phyloP scores from a whole-genome alignment of 441 rosid genomes.

The Gossypium gossypioides region DNA sequence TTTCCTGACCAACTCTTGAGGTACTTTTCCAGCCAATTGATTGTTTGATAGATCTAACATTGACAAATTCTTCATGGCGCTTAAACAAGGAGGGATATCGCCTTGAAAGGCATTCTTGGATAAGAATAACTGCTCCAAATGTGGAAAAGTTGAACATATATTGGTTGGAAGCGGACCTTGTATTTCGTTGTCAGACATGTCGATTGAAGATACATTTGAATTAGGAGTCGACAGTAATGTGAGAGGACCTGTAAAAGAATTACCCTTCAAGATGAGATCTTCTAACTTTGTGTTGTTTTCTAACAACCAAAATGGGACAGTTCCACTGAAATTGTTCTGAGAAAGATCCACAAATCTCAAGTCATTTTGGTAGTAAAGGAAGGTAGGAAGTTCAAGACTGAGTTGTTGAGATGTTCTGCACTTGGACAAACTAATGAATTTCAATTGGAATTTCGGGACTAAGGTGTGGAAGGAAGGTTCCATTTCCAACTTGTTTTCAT shows the following conservation, averaged over 20 bases:
- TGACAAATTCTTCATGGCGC: neutral
- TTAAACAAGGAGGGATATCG: conserved; percentile 16
- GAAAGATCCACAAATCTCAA: conserved; percentile 14
- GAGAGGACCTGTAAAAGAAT: conserved; percentile 17
- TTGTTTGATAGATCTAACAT: neutral
- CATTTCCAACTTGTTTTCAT: neutral
- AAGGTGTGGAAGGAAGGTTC: neutral
- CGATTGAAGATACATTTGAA: neutral
- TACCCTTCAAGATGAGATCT: neutral
- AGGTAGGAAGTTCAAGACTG: neutral
- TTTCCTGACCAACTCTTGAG: neutral
- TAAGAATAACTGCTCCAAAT: neutral
- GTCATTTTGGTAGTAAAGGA: conserved; percentile 13
- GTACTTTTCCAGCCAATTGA: neutral
- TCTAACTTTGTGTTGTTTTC: conserved; percentile 17
- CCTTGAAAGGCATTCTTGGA: conserved; percentile 14
- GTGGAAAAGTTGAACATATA: conserved; percentile 9
- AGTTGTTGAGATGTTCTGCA: neutral
- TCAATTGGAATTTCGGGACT: neutral
- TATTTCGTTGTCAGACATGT: conserved; percentile 16
- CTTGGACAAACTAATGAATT: neutral
- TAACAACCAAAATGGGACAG: conserved; percentile 17
- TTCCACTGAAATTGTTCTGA: conserved; percentile 7
- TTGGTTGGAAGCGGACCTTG: neutral
- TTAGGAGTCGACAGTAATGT: neutral